A percentile compares a stretch with the other conserved stretches of the same genome.
Conservation (phyloP, 2,329 filamentous ascomycete species). For the Fusarium clavum region DNA sequence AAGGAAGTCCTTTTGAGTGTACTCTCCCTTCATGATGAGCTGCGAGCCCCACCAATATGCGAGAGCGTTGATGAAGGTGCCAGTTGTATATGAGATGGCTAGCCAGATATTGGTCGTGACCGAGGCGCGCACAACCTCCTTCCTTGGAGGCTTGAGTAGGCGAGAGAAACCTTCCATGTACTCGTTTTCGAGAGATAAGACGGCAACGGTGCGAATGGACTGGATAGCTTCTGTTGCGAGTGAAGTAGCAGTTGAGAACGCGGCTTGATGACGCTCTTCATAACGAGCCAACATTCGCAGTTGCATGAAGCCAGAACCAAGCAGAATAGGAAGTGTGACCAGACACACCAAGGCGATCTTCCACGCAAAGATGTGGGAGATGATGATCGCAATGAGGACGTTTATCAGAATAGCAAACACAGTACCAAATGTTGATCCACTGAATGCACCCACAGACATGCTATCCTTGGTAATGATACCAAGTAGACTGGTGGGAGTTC, state of each 20-base stretch:
- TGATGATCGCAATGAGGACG: constrained; percentile 72
- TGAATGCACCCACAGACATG: constrained; percentile 73
- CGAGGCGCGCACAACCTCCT: constrained; percentile 63
- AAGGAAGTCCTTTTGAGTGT: constrained; percentile 75
- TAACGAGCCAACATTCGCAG: constrained; percentile 71
- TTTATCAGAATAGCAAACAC: constrained; percentile 75
- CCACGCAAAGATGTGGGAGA: constrained; percentile 79
- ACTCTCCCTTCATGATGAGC: constrained; percentile 73
- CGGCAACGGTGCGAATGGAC: constrained; percentile 33
- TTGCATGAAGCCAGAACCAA: constrained; percentile 76
- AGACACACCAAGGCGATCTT: constrained; percentile 79
- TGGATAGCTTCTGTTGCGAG: constrained; percentile 37
- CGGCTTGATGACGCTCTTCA: constrained; percentile 70
- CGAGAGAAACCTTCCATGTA: constrained; percentile 64
- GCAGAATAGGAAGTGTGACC: constrained; percentile 73
- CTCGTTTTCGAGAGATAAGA: constrained; percentile 63
- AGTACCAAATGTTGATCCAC: constrained; percentile 76
- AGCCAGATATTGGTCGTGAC: constrained; percentile 68
- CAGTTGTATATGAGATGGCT: constrained; percentile 68
- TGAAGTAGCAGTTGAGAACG: constrained; percentile 61
- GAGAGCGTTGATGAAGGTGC: constrained; percentile 77
- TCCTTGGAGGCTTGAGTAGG: constrained; percentile 61
- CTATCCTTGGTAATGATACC: constrained; percentile 77
- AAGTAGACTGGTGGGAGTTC: constrained; percentile 71
- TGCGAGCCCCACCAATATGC: constrained; percentile 85